Evolutionary conservation across 2,329 filamentous ascomycete species (phyloP).

Genomic region (Cladosporium sp.): DNA sequence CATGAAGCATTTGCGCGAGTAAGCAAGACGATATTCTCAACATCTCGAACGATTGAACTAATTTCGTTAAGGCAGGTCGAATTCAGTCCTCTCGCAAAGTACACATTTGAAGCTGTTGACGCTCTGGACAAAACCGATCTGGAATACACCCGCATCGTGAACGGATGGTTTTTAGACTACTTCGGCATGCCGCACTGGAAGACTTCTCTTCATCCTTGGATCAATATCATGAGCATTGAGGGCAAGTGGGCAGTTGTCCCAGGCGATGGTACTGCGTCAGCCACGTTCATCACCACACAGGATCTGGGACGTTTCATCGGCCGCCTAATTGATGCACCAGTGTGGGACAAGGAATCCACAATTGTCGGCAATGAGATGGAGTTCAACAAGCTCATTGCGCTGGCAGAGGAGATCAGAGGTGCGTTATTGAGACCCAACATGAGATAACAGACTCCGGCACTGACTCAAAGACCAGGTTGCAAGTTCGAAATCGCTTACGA

Average conservation of each 20-base stretch:
- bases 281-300: slow-evolving; percentile 12
- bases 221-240: slow-evolving; percentile 19
- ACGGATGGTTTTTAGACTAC: slow-evolving; percentile 39
- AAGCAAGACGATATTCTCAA: not conserved
- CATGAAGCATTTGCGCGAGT: slow-evolving; percentile 15
- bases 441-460: not conserved
- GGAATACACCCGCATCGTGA: slow-evolving; percentile 34
- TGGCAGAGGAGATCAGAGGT: not conserved
- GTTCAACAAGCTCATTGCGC: not conserved
- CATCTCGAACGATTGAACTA: not conserved
- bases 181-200: slow-evolving; percentile 34
- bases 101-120: slow-evolving; percentile 23
- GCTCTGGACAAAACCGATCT: slow-evolving; percentile 30
- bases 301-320: slow-evolving; percentile 8
- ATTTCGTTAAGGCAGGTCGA: not conserved
- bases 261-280: not conserved
- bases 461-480: not conserved
- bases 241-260: slow-evolving; percentile 7
- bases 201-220: slow-evolving; percentile 8
- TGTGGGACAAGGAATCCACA: not conserved
- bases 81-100: not conserved
- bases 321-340: not conserved
- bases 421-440: no score
- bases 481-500: not conserved
- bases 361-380: slow-evolving; percentile 1